Evolutionary conservation across 2,329 filamentous ascomycete genomes (phyloP), one percentile per base, ranked within the genome.

Genomic region (Paraconiothyrium sp.): DNA sequence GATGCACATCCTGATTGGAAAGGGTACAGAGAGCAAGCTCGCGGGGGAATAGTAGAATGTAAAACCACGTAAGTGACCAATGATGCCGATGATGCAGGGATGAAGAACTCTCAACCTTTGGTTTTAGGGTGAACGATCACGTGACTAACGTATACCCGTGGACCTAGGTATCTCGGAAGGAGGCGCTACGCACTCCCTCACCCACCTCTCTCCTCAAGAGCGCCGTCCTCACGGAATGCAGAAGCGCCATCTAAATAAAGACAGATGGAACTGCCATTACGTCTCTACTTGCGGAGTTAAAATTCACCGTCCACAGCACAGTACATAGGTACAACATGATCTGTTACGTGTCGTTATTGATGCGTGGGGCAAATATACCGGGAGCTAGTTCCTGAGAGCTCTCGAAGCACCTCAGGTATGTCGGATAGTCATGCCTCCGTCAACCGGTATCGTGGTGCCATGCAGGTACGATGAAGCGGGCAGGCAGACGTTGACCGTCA

Each of bases 391-490:
- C n/a, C 20, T 24, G 16, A 2, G n/a, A 44, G 41, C n/a, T 24
- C 10, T 24, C n/a, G 16, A n/a, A 20, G 20, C 41, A 2, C 16
- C n/a, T 46, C 43, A 46, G 10, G 43, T 46, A 46, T 46, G 43
- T 46, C 43, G 43, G 7, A 46, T 46, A 22, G 43, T 46, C 43
- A 46, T 46, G 9, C 43, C 43, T 46, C 43, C 43, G 11, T 46
- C 43, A 20, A 46, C 43, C 7, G 43, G 43, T 46, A 46, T 46
- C 22, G 43, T 46, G 43, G 43, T 46, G n/a, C 20, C 43, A 24
- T 46, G 43, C 20, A 24, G 20, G 43, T 46, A 46, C 7, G 43
- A 46, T 8, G 43, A 46, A 24, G 43, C 20, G 7, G 43, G 43
- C 20, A 46, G 11, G 20, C 43, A 46, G 20, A 46, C 20, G 11